A percentile compares a stretch with the other conserved stretches of the same genome.
Conservation (phyloP, 768 basidiomycete species). For the Dioszegia crocea region DNA sequence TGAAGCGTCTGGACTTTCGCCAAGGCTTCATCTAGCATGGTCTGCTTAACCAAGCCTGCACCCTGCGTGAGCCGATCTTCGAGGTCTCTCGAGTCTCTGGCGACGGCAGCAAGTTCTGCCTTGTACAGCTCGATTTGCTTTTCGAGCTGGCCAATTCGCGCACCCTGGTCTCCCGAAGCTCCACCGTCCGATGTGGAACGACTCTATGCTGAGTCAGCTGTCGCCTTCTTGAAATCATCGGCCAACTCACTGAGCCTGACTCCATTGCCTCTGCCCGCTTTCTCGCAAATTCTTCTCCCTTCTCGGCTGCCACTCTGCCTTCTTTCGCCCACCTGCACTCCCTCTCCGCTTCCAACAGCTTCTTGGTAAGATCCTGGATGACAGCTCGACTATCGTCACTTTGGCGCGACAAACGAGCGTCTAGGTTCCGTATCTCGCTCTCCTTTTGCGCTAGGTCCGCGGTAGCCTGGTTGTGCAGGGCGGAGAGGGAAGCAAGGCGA, state of each 20-base stretch:
- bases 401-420: constrained; percentile 23
- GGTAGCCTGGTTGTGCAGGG: constrained; percentile 30
- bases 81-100: constrained; percentile 35
- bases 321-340: constrained; percentile 46
- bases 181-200: constrained; percentile 15
- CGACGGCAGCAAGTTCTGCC: constrained; percentile 26
- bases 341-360: constrained; percentile 33
- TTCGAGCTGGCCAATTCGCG: constrained; percentile 29
- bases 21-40: constrained; percentile 20
- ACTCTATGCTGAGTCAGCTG: neutral
- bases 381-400: constrained; percentile 13
- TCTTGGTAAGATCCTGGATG: constrained; percentile 24
- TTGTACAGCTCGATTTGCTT: constrained; percentile 28
- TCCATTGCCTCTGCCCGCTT: constrained; percentile 28
- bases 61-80: constrained; percentile 36
- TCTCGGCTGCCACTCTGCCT: constrained; percentile 34
- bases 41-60: constrained; percentile 33
- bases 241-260: constrained; percentile 1
- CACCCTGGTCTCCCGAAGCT: constrained; percentile 14
- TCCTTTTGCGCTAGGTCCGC: constrained; percentile 30
- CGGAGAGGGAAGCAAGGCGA: constrained; percentile 35
- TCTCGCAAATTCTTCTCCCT: constrained; percentile 33
- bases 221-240: neutral
- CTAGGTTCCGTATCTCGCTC: constrained; percentile 24
- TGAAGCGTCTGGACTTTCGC: constrained; percentile 17